Evolutionary conservation across 2,329 filamentous ascomycete species (phyloP), one percentile per base, ranked within the genome.

Genomic region (Curvularia spicifera): DNA sequence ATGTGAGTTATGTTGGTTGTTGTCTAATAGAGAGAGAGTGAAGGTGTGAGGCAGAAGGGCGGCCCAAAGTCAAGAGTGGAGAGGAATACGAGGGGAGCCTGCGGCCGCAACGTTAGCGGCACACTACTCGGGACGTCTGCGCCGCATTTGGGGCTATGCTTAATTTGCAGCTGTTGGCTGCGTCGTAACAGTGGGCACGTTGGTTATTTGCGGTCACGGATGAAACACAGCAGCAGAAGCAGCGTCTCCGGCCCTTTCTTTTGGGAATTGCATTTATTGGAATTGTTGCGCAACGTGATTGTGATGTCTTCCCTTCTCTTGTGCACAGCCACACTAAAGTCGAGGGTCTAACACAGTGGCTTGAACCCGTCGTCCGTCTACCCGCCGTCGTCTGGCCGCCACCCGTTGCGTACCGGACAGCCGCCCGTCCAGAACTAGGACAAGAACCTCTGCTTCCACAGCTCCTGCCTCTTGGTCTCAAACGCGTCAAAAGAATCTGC

Each of bases 401-500:
- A 18, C 54, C 43, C 52, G 24, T 43, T 33, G 26, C 43, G 18
- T 20, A 12, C 24, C 22, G 22, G 10, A 20, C 22, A 24, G 22
- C 22, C 22, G 22, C 22, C 22, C 22, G 22, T 15, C 20, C n/a
- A n/a, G 20, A 18, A 39, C 22, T 40, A 37, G n/a, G 42, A 43
- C 47, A 59, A 22, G 15, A 66, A 64, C n/a, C 68, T 31, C 18
- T 60, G 51, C 13, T 69, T 64, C 37, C 71, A 76, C 46, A 65
- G 59, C 40, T 79, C 76, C 73, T 85, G 82, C 39, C 83, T 73
- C 60, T 79, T 77, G 20, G 75, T 62, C 69, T 85, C 84, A 62
- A 83, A 84, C 1, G 71, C 71, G 37, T 82, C 72, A 51, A 80
- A 82, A 0, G 73, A 66, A 10, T 70, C 68, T 57, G 75, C 75